A percentile compares a stretch with the other conserved stretches of the same genome.
Evolutionary conservation across 129 eudicot species (phyloP).

Genomic region (Arctium minus): DNA sequence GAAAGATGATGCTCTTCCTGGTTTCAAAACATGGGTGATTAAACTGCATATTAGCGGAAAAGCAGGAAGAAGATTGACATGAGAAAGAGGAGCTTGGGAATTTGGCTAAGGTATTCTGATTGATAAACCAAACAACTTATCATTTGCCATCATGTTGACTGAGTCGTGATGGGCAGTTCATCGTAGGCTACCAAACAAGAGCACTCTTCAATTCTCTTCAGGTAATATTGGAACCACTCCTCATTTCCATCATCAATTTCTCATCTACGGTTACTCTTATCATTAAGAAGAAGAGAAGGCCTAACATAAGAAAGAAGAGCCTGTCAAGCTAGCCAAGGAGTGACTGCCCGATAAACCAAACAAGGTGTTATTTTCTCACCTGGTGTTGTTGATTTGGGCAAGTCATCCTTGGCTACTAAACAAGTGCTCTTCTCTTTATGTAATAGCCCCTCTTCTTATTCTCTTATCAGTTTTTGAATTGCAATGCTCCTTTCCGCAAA

Average conservation of each 20-base stretch:
- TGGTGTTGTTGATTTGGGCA: slow-evolving; percentile 10
- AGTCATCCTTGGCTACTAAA: slow-evolving; percentile 37
- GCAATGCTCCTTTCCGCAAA: not conserved
- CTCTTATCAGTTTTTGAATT: not conserved
- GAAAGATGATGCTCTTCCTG: not conserved
- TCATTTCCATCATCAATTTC: not conserved
- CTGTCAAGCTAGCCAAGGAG: slow-evolving; percentile 22
- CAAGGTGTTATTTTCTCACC: slow-evolving; percentile 14
- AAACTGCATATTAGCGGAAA: not conserved
- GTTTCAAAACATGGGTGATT: not conserved
- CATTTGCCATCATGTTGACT: not conserved
- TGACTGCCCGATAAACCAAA: slow-evolving; percentile 12
- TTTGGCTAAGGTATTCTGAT: not conserved
- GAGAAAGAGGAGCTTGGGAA: not conserved
- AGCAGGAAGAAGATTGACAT: not conserved
- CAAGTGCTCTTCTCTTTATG: slow-evolving; percentile 10
- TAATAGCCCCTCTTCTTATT: not conserved
- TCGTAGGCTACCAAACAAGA: not conserved
- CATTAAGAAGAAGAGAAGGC: slow-evolving; percentile 2
- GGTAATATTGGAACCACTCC: not conserved
- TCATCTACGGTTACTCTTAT: not conserved
- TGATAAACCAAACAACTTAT: not conserved
- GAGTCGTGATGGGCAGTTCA: not conserved
- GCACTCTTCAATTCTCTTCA: not conserved
- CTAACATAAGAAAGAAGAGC: slow-evolving; percentile 30